Conservation (phyloP, 1,284 basidiomycete species). For the Bondarzewia mesenterica region DNA sequence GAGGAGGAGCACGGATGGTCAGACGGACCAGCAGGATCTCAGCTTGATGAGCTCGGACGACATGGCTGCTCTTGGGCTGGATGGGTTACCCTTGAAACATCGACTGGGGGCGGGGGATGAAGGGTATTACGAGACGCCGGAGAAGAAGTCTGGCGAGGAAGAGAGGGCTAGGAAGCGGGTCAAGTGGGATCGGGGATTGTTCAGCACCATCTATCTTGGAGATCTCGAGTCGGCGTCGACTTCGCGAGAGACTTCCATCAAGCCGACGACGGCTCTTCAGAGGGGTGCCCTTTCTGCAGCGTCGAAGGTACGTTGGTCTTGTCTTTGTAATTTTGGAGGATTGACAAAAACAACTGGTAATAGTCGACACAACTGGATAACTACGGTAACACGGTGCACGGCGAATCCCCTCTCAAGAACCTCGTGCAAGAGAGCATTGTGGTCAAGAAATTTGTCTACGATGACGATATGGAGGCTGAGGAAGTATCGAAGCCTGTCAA, state of each 20-base stretch:
- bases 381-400: slow-evolving; percentile 64
- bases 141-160: slow-evolving; percentile 26
- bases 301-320: slow-evolving; percentile 44
- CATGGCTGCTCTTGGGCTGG: slow-evolving; percentile 15
- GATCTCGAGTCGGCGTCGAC: slow-evolving; percentile 45
- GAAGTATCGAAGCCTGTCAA: slow-evolving; percentile 38
- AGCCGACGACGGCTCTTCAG: slow-evolving; percentile 24
- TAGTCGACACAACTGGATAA: slow-evolving; percentile 63
- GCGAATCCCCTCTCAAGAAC: slow-evolving; percentile 50
- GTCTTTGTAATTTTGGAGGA: background rate
- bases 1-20: slow-evolving; percentile 26
- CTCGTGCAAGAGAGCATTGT: slow-evolving; percentile 60
- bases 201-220: slow-evolving; percentile 51
- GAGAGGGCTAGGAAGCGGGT: slow-evolving; percentile 35
- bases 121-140: slow-evolving; percentile 70
- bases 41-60: slow-evolving; percentile 21
- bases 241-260: slow-evolving; percentile 19
- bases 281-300: slow-evolving; percentile 62
- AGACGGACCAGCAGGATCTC: slow-evolving; percentile 18
- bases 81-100: slow-evolving; percentile 31
- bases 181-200: slow-evolving; percentile 73
- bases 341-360: background rate
- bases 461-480: slow-evolving; percentile 52
- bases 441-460: slow-evolving; percentile 79
- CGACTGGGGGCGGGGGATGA: slow-evolving; percentile 70